Conservation (phyloP, 495 filamentous ascomycete genomes). For the Filosporella fistucella region DNA sequence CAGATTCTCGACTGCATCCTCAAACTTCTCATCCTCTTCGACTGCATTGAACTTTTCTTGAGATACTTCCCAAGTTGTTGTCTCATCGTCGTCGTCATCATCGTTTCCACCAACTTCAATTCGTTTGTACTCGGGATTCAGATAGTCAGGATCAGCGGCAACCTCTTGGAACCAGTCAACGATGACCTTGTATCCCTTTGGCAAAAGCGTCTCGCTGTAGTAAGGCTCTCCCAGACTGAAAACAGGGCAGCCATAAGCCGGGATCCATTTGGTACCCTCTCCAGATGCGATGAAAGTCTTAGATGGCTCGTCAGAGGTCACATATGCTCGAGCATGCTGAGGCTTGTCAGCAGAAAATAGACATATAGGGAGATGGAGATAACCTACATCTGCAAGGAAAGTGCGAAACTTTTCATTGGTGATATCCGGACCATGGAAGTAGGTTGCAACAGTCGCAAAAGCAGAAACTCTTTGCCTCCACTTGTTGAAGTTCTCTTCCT, state of each 20-base stretch:
- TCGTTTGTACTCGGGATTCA: constrained; percentile 12
- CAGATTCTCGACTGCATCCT: too few species aligned
- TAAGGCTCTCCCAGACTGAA: constrained; percentile 37
- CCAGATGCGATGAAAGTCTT: constrained; percentile 45
- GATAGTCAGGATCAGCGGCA: constrained; percentile 9
- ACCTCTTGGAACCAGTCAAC: constrained; percentile 43
- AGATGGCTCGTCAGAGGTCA: constrained; percentile 41
- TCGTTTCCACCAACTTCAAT: too few species aligned
- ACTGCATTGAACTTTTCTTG: too few species aligned
- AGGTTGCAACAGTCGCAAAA: constrained; percentile 34
- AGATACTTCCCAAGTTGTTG: too few species aligned
- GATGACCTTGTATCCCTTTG: constrained; percentile 29
- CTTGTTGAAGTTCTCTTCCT: constrained; percentile 45
- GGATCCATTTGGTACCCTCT: constrained; percentile 28
- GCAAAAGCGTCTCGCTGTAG: constrained; percentile 33
- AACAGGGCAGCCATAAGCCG: constrained; percentile 36
- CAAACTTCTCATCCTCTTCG: too few species aligned
- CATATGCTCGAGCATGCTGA: constrained; percentile 57
- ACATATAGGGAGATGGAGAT: background rate
- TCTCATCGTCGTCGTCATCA: too few species aligned
- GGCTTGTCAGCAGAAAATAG: constrained; percentile 5
- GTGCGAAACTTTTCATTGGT: constrained; percentile 33
- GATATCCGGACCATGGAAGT: constrained; percentile 19
- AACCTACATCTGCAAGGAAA: constrained; percentile 44
- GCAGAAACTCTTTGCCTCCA: constrained; percentile 33